Evolutionary conservation across 2,329 filamentous ascomycete genomes (phyloP), one percentile per base, ranked within the genome.

Genomic region (Trichophyton equinum): DNA sequence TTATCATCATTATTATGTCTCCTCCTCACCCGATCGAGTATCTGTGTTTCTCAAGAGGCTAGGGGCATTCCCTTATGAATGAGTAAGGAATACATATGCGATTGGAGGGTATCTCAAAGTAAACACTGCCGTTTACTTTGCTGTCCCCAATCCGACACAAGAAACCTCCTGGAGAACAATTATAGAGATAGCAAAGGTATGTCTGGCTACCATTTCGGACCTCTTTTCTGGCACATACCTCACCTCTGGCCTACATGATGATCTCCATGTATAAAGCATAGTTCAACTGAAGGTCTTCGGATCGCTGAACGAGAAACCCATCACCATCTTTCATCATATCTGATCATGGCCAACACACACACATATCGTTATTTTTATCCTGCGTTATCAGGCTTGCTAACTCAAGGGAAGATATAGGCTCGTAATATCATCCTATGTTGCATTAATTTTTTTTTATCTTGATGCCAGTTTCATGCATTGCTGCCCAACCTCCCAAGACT

Each of bases 231-330:
- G 51, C n/a, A 20, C 22, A 33, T 7, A 18, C 51, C 11, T 9
- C 30, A 13, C 27, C 51, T 59, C 15, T 18, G 44, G 36, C 62
- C 61, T 64, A 60, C 55, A 63, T 68, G 67, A 69, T 68, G 67
- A 69, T 59, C 61, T 62, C 62, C 61, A 61, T 62, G 64, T 64
- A 59, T 61, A 61, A 68, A 67, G 67, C 67, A 69, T 69, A 69
- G 67, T 69, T 69, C 67, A 69, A 63, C 67, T 69, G 67, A 69
- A 65, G 65, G 63, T 64, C 66, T 66, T 60, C 58, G 63, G 65
- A 62, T 61, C 64, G 27, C 60, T 68, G 67, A 68, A 69, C 64
- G 67, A 69, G 59, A 69, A 68, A 62, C 62, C 57, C 40, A 59
- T 62, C 57, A 65, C 61, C 67, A 68, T 69, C 67, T 68, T 69